Evolutionary conservation across 345 rosid genomes (phyloP), one percentile per base, ranked within the genome.

Genomic region (Salix exigua): DNA sequence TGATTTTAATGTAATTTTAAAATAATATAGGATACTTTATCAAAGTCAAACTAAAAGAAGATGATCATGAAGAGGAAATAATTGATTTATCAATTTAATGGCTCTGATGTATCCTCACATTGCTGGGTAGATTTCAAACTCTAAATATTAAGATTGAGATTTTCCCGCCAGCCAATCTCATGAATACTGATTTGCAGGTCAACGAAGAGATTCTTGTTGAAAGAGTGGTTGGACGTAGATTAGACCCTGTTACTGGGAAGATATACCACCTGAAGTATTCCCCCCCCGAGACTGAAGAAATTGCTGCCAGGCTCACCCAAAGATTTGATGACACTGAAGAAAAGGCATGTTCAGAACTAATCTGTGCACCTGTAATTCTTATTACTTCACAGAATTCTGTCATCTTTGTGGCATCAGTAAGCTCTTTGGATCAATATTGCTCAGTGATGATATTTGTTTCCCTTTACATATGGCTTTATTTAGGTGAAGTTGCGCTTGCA

Each of bases 281-380:
- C 73, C 99, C 97, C 25, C 98, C 98, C 0, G 98, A 93, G 85
- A 90, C 85, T 2, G 88, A 90, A 81, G 97, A 90, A 86, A 88
- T 95, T 17, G 94, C 97, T 66, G 90, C 91, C 31, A 88, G 99
- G 75, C 89, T 93, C 53, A 89, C 96, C 51, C 97, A 91, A 82
- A 90, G 97, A 51, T 93, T 95, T 80, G 99, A 95, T 82, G 98
- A 95, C 83, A 95, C 98, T 0, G 93, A 88, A 85, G 98, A 95
- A 74, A 95, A 91, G 98, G 99, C 85, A 88, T 75, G 85, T 82
- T 40, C 50, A 30, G 67, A 53, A 58, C 46, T 66, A 38, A 68
- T 62, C 48, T 64, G 30, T 74, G 6, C 66, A 23, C 50, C 42
- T 61, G 38, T 51, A 44, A 42, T 12, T 30, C 72, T 77, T 40